Evolutionary conservation across 805 yeast genomes (phyloP).

Genomic region (Monosporozyma yasuniensis): DNA sequence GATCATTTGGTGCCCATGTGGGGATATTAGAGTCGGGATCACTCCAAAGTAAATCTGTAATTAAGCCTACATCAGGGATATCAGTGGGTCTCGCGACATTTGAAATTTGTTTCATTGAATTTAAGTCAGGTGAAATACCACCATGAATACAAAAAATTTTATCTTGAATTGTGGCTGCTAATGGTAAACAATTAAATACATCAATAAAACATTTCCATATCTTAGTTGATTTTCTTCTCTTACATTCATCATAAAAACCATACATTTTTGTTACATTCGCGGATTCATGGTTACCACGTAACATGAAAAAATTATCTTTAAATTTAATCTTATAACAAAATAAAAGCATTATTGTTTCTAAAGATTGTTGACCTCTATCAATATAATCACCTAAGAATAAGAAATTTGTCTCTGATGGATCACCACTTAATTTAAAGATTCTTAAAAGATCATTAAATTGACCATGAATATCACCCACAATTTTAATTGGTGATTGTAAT

Average conservation of each 20-base stretch:
- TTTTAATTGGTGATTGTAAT: slow-evolving; percentile 69
- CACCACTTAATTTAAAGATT: slow-evolving; percentile 87
- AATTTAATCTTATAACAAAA: slow-evolving; percentile 91
- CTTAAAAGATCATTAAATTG: slow-evolving; percentile 88
- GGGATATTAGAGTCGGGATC: slow-evolving; percentile 54
- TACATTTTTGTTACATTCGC: slow-evolving; percentile 94
- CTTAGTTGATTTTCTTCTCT: slow-evolving; percentile 79
- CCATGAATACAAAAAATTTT: slow-evolving; percentile 89
- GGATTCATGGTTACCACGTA: slow-evolving; percentile 95
- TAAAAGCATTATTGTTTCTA: slow-evolving; percentile 82
- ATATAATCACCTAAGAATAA: slow-evolving; percentile 94
- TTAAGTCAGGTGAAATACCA: slow-evolving; percentile 66
- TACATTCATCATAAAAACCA: slow-evolving; percentile 97
- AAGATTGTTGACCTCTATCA: slow-evolving; percentile 92
- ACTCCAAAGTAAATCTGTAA: slow-evolving; percentile 76
- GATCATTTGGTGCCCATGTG: slow-evolving; percentile 70
- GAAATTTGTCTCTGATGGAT: slow-evolving; percentile 89
- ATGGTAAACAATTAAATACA: slow-evolving; percentile 89
- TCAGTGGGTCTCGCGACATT: slow-evolving; percentile 68
- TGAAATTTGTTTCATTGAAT: slow-evolving; percentile 53
- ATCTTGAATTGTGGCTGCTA: slow-evolving; percentile 90
- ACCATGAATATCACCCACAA: slow-evolving; percentile 93
- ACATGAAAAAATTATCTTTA: slow-evolving; percentile 87
- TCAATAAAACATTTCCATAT: slow-evolving; percentile 92
- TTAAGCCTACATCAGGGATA: slow-evolving; percentile 67